phyloP scores from a whole-genome alignment of 2,329 filamentous ascomycete species.

The Trichoderma simmonsii region DNA sequence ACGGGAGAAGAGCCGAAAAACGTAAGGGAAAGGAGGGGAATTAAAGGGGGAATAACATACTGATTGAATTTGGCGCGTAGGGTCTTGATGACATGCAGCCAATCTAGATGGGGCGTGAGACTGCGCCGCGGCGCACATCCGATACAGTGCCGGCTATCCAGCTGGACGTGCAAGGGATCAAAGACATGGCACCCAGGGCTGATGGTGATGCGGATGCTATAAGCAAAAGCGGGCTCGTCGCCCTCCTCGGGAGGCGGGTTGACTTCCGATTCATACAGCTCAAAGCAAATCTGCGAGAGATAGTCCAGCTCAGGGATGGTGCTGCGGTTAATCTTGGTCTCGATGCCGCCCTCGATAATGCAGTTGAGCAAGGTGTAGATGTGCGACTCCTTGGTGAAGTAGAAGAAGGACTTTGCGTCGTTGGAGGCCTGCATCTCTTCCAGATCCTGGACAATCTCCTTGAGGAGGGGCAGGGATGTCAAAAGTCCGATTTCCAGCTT shows the following conservation, averaged over 20 bases:
- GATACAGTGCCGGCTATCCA: constrained; percentile 95
- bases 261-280: constrained; percentile 93
- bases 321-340: constrained; percentile 93
- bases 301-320: constrained; percentile 97
- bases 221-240: constrained; percentile 75
- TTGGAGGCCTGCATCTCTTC: constrained; percentile 96
- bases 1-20: not conserved
- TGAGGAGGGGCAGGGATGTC: constrained; percentile 87
- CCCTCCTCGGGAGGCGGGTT: constrained; percentile 44
- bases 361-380: constrained; percentile 98
- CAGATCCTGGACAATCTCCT: constrained; percentile 94
- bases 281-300: constrained; percentile 94
- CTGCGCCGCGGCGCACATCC: constrained; percentile 88
- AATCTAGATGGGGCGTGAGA: constrained; percentile 86
- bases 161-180: constrained; percentile 91
- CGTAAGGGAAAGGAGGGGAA: not conserved
- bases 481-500: constrained; percentile 98
- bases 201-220: constrained; percentile 94
- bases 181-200: constrained; percentile 95
- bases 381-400: constrained; percentile 98
- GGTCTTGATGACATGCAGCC: constrained; percentile 96
- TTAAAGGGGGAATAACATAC: constrained; percentile 49
- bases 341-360: constrained; percentile 93
- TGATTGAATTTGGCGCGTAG: constrained; percentile 92
- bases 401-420: constrained; percentile 93